phyloP scores from a whole-genome alignment of 2,329 filamentous ascomycete species.

The Penicillium sp. region DNA sequence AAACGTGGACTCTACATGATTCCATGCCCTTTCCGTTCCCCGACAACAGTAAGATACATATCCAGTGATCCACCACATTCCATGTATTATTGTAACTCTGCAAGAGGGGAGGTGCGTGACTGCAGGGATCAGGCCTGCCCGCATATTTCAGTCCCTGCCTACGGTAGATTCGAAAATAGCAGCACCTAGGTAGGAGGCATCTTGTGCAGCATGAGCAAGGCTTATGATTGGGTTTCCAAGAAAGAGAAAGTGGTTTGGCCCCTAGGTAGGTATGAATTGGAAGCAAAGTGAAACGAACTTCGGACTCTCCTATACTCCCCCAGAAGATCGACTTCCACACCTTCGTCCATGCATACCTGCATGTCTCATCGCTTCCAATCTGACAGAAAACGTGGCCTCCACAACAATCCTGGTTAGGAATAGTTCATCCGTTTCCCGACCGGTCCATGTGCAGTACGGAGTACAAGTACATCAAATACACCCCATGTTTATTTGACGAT shows the following conservation, averaged over 20 bases:
- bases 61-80: no score
- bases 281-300: no score
- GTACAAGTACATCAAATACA: no score
- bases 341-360: background rate
- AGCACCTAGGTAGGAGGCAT: background rate
- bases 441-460: background rate
- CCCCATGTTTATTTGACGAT: no score
- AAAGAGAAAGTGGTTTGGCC: no score
- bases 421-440: background rate
- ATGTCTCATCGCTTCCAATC: background rate
- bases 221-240: background rate
- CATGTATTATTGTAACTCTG: background rate
- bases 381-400: conserved; percentile 7
- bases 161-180: background rate
- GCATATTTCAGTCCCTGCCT: background rate
- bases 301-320: no score
- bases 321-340: background rate
- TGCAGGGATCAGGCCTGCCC: background rate
- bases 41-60: background rate
- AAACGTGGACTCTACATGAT: conserved; percentile 1
- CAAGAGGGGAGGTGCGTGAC: background rate
- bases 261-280: no score
- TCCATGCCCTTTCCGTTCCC: background rate
- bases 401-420: background rate
- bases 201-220: background rate